phyloP scores from a whole-genome alignment of 495 filamentous ascomycete genomes.

The Lasiosphaeria ovina region DNA sequence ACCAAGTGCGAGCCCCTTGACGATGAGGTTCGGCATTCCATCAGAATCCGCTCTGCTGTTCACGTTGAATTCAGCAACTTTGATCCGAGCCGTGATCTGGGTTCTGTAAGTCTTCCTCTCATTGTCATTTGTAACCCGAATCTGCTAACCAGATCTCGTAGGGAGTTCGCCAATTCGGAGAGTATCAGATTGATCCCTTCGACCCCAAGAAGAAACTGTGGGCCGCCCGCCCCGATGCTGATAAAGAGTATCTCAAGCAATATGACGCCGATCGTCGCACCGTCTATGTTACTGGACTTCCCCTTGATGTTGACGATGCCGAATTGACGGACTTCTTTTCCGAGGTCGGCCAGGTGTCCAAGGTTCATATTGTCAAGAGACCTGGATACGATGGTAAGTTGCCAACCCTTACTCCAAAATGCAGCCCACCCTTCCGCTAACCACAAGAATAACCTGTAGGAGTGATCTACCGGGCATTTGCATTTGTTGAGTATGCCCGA shows the following conservation, averaged over 20 bases:
- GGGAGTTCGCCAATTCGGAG: slow-evolving; percentile 28
- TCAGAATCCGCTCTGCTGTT: slow-evolving; percentile 45
- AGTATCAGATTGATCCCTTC: slow-evolving; percentile 32
- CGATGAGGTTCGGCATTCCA: slow-evolving; percentile 21
- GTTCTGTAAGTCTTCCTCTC: slow-evolving; percentile 33
- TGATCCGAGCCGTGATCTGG: slow-evolving; percentile 39
- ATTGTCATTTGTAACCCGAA: slow-evolving; percentile 3
- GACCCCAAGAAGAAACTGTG: slow-evolving; percentile 31
- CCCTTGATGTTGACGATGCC: slow-evolving; percentile 35
- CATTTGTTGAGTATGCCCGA: slow-evolving; percentile 51
- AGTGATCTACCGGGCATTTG: slow-evolving; percentile 39
- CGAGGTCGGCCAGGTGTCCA: slow-evolving; percentile 39
- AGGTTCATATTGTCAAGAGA: slow-evolving; percentile 41
- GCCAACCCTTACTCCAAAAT: not conserved
- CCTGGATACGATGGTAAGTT: not conserved
- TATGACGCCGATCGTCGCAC: slow-evolving; percentile 51
- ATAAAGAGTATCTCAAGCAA: slow-evolving; percentile 34
- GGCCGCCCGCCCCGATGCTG: slow-evolving; percentile 21
- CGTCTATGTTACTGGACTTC: slow-evolving; percentile 52
- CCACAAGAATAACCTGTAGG: not conserved
- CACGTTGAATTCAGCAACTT: slow-evolving; percentile 51
- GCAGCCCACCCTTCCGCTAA: slow-evolving; percentile 11
- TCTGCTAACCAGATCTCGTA: slow-evolving; percentile 17
- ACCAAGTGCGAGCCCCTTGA: slow-evolving; percentile 30
- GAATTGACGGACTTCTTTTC: slow-evolving; percentile 39